Conservation (phyloP, 108 stramenopile species). For the Asterionellopsis glacialis region DNA sequence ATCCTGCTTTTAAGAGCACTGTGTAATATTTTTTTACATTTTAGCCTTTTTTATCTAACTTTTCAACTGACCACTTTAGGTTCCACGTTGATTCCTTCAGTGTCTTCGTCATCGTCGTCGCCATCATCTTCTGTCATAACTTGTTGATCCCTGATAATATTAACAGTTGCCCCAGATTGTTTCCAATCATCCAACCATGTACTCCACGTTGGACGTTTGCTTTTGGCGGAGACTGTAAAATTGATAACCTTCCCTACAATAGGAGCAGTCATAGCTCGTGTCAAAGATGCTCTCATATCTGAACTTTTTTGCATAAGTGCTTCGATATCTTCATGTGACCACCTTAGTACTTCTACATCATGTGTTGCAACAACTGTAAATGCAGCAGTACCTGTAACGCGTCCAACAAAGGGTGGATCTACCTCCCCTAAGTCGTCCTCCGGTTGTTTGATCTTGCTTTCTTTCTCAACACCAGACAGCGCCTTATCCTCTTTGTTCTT, state of each 20-base stretch:
- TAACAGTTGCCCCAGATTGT: background rate
- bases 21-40: no score
- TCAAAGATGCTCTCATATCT: slow-evolving; percentile 66
- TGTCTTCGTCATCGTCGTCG: no score
- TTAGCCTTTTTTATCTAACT: no score
- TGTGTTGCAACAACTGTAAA: slow-evolving; percentile 62
- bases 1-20: no score
- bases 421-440: slow-evolving; percentile 1
- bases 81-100: no score
- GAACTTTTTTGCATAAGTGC: slow-evolving; percentile 54
- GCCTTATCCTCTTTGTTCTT: slow-evolving; percentile 2
- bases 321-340: slow-evolving; percentile 77
- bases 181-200: slow-evolving; percentile 48
- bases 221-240: slow-evolving; percentile 48
- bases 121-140: no score
- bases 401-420: slow-evolving; percentile 1
- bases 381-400: slow-evolving; percentile 17
- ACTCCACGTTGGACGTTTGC: slow-evolving; percentile 26
- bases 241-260: slow-evolving; percentile 85
- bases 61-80: no score
- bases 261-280: slow-evolving; percentile 77
- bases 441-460: background rate
- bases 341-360: slow-evolving; percentile 56
- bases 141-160: no score
- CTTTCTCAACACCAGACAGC: background rate